Base-by-base conservation (phyloP, 345 rosid species). In the Conringia planisiliqua region DNA sequence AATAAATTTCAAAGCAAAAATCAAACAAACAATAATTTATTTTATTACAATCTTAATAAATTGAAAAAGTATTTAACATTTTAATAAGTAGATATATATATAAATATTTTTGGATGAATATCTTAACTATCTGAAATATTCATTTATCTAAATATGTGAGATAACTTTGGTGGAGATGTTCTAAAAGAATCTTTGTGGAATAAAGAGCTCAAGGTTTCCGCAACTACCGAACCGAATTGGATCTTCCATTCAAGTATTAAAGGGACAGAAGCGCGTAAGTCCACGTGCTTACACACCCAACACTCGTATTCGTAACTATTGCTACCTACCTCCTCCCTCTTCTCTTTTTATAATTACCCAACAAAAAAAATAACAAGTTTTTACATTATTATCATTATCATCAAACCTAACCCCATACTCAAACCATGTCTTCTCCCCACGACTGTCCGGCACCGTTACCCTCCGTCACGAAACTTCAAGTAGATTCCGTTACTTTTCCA, bases 401-500 rank as follows among this genome's bases (percentile, higher is more conserved):
- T 35, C 60, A 29, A 14, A 58, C 75, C 70, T 7, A 50, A 39
- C 61, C 20, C 56, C 57, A 38, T 26, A 20, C 30, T 36, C 65
- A 20, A 46, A 60, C 59, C 56, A 81, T 78, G 80, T 42, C 70
- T 68, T 50, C 24, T 12, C 22, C 63, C 48, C n/a, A n/a, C n/a
- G 11, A 4, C 18, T 40, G 56, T 55, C 35, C 44, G 20, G 36
- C 62, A 10, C 66, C 83, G 13, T 43, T 76, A 30, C 82, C 76
- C 0, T 16, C 75, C 51, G 81, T 79, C 39, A 17, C 87, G 11
- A 84, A 69, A 20, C 58, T 90, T n/a, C 70, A 77, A 35, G 78
- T 91, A 40, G 95, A 94, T 46, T 40, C 50, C 65, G 68, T 85
- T 43, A 65, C 80, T 0, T 94, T 94, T 75, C 78, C 87, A 35